Evolutionary conservation across 805 yeast genomes (phyloP), one percentile per base, ranked within the genome.

Genomic region (Monosporozyma siamensis): DNA sequence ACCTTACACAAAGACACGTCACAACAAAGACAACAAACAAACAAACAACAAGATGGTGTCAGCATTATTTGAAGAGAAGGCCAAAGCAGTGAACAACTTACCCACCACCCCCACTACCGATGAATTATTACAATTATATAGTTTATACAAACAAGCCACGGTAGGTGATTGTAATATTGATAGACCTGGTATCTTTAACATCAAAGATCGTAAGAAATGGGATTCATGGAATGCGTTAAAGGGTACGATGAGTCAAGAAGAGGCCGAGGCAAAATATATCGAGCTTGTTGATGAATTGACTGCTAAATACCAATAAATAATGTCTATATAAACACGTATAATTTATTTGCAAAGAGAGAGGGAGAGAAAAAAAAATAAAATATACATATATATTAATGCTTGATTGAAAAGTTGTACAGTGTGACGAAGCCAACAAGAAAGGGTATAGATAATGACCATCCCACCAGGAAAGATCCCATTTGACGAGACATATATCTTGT

Each of bases 151-250:
- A 69, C 98, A 92, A 71, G 95, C 97, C 55, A 90, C 97, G 27
- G 82, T 81, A 44, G 98, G 98, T 52, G 98, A 92, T 75, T 65
- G 61, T 54, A 66, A 64, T 51, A 83, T 95, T 48, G 70, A 74
- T 43, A 85, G 86, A 70, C 98, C 98, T 42, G 92, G 96, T 49
- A 68, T 84, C 46, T 86, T 92, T 65, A 95, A 88, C 69, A 75
- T 92, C 70, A 87, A 83, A 71, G 97, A 90, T 54, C 88, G 94
- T 69, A 84, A 85, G 77, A 92, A 92, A 74, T 92, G 97, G 97
- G 90, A 89, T 62, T 76, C 97, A 7, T 92, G 97, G 97, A 81
- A 81, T 57, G 80, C 78, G 55, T 70, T 81, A 59, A 82, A 84
- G 70, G 98, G 98, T 45, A 29, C 32, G 1, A 76, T 75, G 47